These are phyloP conservation scores for Cyberlindnera meyerae DNA, from an alignment of 805 yeast genomes.

Conservation along the genomic window DNA sequence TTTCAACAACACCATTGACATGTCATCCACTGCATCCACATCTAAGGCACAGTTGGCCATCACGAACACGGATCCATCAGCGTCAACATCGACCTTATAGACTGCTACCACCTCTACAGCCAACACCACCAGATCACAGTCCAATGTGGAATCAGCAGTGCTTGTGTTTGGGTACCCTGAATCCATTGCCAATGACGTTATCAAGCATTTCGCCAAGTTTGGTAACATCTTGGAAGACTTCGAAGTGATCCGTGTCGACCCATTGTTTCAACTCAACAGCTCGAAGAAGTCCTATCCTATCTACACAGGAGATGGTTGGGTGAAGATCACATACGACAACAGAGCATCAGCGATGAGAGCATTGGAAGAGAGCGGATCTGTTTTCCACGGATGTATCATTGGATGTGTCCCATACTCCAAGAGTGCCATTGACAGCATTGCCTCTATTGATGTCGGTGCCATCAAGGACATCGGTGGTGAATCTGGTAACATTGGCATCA, in stretches of 20 bases:
- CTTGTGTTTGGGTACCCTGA: conserved; percentile 89
- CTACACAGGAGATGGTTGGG: conserved; percentile 84
- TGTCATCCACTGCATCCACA: no score
- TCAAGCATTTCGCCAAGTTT: conserved; percentile 70
- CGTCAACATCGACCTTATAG: background rate
- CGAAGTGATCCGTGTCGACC: conserved; percentile 34
- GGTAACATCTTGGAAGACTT: conserved; percentile 79
- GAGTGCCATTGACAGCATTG: conserved; percentile 54
- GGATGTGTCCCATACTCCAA: conserved; percentile 70
- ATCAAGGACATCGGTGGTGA: conserved; percentile 46
- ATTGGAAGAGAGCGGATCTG: conserved; percentile 72
- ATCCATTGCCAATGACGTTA: conserved; percentile 56
- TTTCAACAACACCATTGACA: conserved; percentile 9
- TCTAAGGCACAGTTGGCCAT: no score
- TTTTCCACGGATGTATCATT: conserved; percentile 58
- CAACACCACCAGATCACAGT: background rate
- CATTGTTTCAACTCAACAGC: conserved; percentile 17
- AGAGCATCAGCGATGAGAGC: conserved; percentile 78
- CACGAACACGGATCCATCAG: background rate
- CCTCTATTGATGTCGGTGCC: conserved; percentile 36
- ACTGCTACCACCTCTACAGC: background rate
- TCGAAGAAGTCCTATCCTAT: conserved; percentile 53
- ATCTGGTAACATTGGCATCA: conserved; percentile 11
- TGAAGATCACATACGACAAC: conserved; percentile 79
- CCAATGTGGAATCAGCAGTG: conserved; percentile 53